Base-by-base conservation (phyloP, 169 alveolate genomes). In the Cryptosporidium viatorum region DNA sequence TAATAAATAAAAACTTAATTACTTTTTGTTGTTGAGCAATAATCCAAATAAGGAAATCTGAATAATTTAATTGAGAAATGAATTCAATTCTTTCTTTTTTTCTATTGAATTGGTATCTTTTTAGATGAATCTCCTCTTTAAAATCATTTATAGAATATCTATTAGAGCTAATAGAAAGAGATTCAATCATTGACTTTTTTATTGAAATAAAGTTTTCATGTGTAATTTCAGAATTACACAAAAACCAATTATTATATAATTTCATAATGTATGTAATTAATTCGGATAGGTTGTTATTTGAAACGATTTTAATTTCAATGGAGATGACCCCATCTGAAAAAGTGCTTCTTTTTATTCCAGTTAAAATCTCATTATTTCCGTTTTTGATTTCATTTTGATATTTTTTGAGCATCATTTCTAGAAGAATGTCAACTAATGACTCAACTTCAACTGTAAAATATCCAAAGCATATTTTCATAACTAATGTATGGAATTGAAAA, bases 101-200 rank as follows among this genome's bases (percentile, higher is more conserved):
- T 14, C 43, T 31, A 29, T 73, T 41, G n/a, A 73, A 73, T 8
- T 73, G 52, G 12, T 55, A 73, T n/a, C 86, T 73, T 52, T 73
- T 73, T n/a, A 52, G 43, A 37, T 29, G 31, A 3, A 73, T 73
- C 58, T 73, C 86, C 6, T 33, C 37, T 23, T 50, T 55, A 23
- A 70, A 70, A 5, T 59, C 55, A 7, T 55, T 31, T 14, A 73
- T 29, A 18, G 23, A 29, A 26, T 43, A 1, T 0, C 31, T n/a
- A 23, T 55, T 50, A 7, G 86, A 58, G 23, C 10, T 65, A 14
- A 1, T 65, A 1, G 23, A 26, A 16, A 33, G 71, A 37, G 51
- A 23, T 26, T 55, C 23, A 37, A 65, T 29, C 31, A 37, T 14
- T 0, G 10, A 21, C 29, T 65, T 65, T 65, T 65, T 65, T 6